Conservation (phyloP, 345 rosid genomes). For the Eucalyptus tenuipes region DNA sequence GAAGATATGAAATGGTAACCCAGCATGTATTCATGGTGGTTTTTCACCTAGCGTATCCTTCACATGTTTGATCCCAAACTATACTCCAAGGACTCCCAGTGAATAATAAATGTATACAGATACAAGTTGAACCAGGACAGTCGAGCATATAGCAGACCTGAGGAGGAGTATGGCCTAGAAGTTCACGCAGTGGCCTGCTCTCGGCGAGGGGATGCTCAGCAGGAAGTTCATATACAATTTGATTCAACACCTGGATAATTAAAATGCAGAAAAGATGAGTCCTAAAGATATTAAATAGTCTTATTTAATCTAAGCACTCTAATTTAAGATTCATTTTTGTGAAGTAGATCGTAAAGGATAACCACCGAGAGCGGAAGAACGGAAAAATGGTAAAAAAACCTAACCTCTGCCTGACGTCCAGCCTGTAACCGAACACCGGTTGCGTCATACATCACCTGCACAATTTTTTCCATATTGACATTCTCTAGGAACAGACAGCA, state of each 20-base stretch:
- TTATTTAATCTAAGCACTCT: neutral
- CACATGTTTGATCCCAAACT: neutral
- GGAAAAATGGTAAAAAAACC: neutral
- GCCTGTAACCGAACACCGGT: conserved; percentile 93
- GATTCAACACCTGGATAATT: conserved; percentile 63
- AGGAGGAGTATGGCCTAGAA: conserved; percentile 90
- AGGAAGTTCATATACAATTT: conserved; percentile 93
- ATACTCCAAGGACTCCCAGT: neutral
- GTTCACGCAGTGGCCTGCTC: conserved; percentile 79
- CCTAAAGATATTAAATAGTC: neutral
- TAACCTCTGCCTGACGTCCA: conserved; percentile 98
- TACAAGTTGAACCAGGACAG: neutral
- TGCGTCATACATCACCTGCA: conserved; percentile 96
- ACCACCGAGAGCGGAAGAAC: neutral
- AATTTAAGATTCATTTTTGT: neutral
- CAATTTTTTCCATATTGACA: neutral
- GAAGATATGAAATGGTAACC: neutral
- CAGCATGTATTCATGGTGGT: neutral
- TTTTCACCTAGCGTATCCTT: neutral
- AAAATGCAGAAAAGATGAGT: neutral
- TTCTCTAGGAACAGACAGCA: neutral
- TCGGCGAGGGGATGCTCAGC: conserved; percentile 93
- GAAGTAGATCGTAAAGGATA: neutral
- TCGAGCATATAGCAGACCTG: conserved; percentile 35
- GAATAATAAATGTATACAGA: neutral